These are phyloP conservation scores for Boletus vinaceobasis DNA, from an alignment of 768 basidiomycete genomes.

Conservation along the genomic window DNA sequence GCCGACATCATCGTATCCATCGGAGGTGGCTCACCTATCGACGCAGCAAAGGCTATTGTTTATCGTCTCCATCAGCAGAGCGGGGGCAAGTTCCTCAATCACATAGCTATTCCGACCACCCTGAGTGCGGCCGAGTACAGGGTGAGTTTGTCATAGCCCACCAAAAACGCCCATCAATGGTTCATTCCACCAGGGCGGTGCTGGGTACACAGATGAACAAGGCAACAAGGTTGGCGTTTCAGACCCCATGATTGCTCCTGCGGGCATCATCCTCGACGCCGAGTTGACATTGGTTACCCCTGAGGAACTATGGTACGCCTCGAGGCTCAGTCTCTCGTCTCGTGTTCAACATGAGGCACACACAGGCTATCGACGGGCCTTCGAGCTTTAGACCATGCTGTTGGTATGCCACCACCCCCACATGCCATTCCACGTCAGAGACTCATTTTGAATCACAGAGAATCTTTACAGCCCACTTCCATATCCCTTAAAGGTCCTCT, in stretches of 20 bases:
- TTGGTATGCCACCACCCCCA: constrained; percentile 43
- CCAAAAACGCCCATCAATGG: not conserved
- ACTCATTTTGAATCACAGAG: constrained; percentile 32
- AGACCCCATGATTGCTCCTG: constrained; percentile 58
- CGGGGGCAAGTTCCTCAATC: constrained; percentile 50
- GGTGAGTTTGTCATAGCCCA: constrained; percentile 34
- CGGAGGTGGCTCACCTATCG: constrained; percentile 80
- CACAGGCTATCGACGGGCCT: constrained; percentile 75
- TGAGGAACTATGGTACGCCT: constrained; percentile 61
- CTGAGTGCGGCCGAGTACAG: constrained; percentile 76
- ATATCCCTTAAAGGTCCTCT: constrained; percentile 59
- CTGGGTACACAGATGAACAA: constrained; percentile 68
- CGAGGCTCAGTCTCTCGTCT: constrained; percentile 3
- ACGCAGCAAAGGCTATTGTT: constrained; percentile 71
- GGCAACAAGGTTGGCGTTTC: constrained; percentile 59
- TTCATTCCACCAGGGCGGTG: constrained; percentile 46
- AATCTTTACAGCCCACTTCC: constrained; percentile 58
- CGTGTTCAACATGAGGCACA: constrained; percentile 10
- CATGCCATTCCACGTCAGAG: not conserved
- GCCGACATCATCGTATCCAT: constrained; percentile 71
- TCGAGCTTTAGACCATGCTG: constrained; percentile 74
- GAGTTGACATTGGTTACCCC: constrained; percentile 72
- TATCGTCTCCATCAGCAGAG: constrained; percentile 57
- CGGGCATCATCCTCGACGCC: constrained; percentile 75
- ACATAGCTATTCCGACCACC: constrained; percentile 82